These are phyloP conservation scores for Candida sp. DNA, from an alignment of 1,139 yeast genomes.

Conservation along the genomic window DNA sequence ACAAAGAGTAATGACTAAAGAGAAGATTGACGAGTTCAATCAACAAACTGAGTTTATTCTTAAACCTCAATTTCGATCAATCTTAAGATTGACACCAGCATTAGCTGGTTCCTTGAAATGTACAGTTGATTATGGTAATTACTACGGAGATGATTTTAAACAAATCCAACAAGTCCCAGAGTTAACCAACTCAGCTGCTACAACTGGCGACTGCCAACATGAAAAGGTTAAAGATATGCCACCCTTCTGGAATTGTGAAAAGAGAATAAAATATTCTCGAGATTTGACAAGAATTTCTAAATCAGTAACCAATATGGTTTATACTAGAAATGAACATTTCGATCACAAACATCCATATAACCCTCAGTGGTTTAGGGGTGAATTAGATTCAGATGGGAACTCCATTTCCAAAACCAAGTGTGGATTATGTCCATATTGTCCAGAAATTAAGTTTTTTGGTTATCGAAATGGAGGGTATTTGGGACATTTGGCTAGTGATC, in stretches of 20 bases:
- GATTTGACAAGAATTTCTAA: conserved; percentile 6
- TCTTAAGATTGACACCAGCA: not conserved
- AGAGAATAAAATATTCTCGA: conserved; percentile 9
- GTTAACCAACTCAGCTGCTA: not conserved
- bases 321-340: conserved; percentile 17
- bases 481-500: conserved; percentile 30
- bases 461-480: conserved; percentile 31
- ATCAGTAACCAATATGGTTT: conserved; percentile 13
- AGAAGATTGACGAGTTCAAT: not conserved
- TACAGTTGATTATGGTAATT: not conserved
- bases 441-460: conserved; percentile 20
- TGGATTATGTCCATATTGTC: conserved; percentile 35
- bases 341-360: conserved; percentile 20
- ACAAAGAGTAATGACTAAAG: not conserved
- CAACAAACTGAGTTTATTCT: not conserved
- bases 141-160: not conserved
- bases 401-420: conserved; percentile 22
- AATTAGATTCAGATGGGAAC: conserved; percentile 11
- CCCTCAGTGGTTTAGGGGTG: conserved; percentile 25
- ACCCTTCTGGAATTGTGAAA: not conserved
- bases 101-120: not conserved
- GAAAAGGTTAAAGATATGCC: not conserved
- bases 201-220: not conserved
- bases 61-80: not conserved
- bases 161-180: not conserved